phyloP scores from a whole-genome alignment of 164 flowering plant genomes.

The Magnolia kwangsiensis region DNA sequence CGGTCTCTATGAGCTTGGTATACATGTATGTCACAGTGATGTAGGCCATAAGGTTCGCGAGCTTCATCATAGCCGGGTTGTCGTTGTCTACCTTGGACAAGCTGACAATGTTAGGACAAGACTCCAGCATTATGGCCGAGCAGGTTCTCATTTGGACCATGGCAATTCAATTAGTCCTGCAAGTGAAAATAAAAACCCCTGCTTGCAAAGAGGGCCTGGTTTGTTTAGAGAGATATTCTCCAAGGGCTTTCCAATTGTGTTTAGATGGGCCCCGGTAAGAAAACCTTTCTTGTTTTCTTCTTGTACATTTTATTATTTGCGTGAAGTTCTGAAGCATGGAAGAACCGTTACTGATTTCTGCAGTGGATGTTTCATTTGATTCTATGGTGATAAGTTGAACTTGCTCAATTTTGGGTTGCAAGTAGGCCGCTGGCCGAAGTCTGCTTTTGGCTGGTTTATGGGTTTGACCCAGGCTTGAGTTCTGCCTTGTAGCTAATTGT shows the following conservation, averaged over 20 bases:
- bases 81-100: constrained; percentile 32
- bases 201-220: constrained; percentile 33
- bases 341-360: neutral
- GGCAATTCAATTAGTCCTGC: constrained; percentile 23
- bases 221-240: constrained; percentile 64
- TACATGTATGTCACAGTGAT: constrained; percentile 25
- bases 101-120: constrained; percentile 21
- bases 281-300: neutral
- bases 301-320: too few relatives aligned
- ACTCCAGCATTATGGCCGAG: constrained; percentile 20
- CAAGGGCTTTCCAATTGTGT: constrained; percentile 60
- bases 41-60: constrained; percentile 35
- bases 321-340: neutral
- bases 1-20: constrained; percentile 81
- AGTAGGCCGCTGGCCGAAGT: too few relatives aligned
- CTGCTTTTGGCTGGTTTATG: too few relatives aligned
- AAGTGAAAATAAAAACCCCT: constrained; percentile 5
- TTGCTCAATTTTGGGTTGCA: too few relatives aligned
- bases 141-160: constrained; percentile 68
- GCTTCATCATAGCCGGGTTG: constrained; percentile 32
- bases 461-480: too few relatives aligned
- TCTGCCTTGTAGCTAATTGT: too few relatives aligned
- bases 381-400: neutral
- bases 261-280: constrained; percentile 90
- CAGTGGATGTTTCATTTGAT: neutral